phyloP scores from a whole-genome alignment of 1,284 basidiomycete genomes.

The Anthracocystis setariae region DNA sequence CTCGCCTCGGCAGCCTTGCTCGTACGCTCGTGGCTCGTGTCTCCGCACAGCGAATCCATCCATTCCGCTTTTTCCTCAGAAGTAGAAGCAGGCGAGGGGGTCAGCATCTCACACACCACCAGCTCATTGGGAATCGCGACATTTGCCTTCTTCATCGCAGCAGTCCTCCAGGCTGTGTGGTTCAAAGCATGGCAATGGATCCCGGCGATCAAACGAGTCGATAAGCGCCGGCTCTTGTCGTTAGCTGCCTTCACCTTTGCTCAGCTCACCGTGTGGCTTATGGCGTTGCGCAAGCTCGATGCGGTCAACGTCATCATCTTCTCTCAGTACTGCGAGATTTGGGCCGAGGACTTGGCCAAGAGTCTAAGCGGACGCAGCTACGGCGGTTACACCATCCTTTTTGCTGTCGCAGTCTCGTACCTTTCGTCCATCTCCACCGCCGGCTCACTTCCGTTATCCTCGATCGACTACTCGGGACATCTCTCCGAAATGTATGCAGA shows the following conservation, averaged over 20 bases:
- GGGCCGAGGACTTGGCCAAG: conserved; percentile 60
- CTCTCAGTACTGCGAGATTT: conserved; percentile 66
- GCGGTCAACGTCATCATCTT: conserved; percentile 63
- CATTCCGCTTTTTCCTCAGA: conserved; percentile 13
- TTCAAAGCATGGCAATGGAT: conserved; percentile 64
- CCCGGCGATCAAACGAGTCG: conserved; percentile 38
- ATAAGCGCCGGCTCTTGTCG: conserved; percentile 44
- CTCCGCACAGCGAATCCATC: conserved; percentile 48
- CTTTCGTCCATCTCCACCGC: conserved; percentile 41
- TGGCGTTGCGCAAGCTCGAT: conserved; percentile 58
- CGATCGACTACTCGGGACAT: conserved; percentile 16
- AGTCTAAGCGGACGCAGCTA: conserved; percentile 39
- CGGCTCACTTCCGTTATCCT: conserved; percentile 6
- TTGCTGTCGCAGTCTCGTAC: conserved; percentile 56
- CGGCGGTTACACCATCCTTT: conserved; percentile 55
- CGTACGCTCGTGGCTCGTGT: conserved; percentile 62
- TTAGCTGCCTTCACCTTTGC: conserved; percentile 51
- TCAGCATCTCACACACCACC: conserved; percentile 18
- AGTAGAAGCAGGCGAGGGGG: background rate
- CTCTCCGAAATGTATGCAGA: conserved; percentile 43
- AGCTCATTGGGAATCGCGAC: conserved; percentile 62
- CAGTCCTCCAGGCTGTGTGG: conserved; percentile 48
- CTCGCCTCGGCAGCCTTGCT: conserved; percentile 63
- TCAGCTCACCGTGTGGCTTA: conserved; percentile 61
- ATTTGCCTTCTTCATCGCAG: conserved; percentile 51